phyloP scores from a whole-genome alignment of 2,329 filamentous ascomycete genomes.

The Clathrospora elynae region DNA sequence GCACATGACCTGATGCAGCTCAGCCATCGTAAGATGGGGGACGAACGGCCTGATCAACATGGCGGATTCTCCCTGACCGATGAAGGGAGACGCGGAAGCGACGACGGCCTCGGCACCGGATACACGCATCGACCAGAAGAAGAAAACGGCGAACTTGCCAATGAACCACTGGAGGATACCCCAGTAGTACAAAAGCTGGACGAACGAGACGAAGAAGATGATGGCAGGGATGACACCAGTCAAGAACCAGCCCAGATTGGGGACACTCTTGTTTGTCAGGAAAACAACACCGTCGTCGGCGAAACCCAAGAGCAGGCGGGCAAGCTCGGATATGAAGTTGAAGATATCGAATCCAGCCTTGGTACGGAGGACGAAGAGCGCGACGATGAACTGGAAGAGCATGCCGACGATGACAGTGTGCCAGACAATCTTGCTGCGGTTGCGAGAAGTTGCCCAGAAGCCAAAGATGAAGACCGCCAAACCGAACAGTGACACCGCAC shows the following conservation, averaged over 20 bases:
- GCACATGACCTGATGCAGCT: slow-evolving; percentile 91
- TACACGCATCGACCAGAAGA: slow-evolving; percentile 87
- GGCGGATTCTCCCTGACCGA: slow-evolving; percentile 90
- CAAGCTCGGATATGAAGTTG: slow-evolving; percentile 79
- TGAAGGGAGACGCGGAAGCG: slow-evolving; percentile 89
- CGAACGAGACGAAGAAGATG: slow-evolving; percentile 94
- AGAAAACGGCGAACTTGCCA: slow-evolving; percentile 82
- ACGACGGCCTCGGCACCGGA: slow-evolving; percentile 94
- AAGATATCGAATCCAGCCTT: slow-evolving; percentile 85
- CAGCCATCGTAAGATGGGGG: slow-evolving; percentile 80
- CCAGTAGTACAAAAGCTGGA: slow-evolving; percentile 82
- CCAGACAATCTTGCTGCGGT: slow-evolving; percentile 62
- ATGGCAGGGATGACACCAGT: slow-evolving; percentile 83
- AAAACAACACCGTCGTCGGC: slow-evolving; percentile 75
- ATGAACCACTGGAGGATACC: slow-evolving; percentile 89
- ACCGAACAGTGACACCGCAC: slow-evolving; percentile 80
- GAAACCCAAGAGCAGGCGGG: slow-evolving; percentile 75
- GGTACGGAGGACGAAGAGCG: slow-evolving; percentile 84
- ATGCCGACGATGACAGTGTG: slow-evolving; percentile 78
- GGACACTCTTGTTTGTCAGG: slow-evolving; percentile 61
- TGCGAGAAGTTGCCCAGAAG: slow-evolving; percentile 73
- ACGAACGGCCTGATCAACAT: slow-evolving; percentile 92
- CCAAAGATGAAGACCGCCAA: slow-evolving; percentile 69
- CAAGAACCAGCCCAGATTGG: slow-evolving; percentile 68
- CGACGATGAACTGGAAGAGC: slow-evolving; percentile 85